Evolutionary conservation across 495 filamentous ascomycete genomes (phyloP).

Genomic region (Hypomontagnella monticulosa): DNA sequence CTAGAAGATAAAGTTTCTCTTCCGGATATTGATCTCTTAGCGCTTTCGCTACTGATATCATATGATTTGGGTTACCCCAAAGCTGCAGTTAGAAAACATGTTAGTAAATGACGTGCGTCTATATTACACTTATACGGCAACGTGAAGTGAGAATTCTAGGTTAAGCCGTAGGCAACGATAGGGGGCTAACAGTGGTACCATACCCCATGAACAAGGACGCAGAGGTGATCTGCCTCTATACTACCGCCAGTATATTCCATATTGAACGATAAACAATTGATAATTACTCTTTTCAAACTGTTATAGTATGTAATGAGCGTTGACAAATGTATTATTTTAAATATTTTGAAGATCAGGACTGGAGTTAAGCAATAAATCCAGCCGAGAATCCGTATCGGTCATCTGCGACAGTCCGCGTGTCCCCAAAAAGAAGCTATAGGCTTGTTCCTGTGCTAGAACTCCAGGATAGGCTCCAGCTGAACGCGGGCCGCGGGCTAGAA

Average conservation of each 20-base stretch:
- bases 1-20: slow-evolving; percentile 75
- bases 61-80: slow-evolving; percentile 92
- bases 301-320: background rate
- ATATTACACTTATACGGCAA: background rate
- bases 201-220: slow-evolving; percentile 95
- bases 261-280: slow-evolving; percentile 1
- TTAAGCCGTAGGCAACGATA: slow-evolving; percentile 4
- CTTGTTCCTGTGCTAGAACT: no score
- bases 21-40: slow-evolving; percentile 71
- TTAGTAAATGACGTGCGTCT: slow-evolving; percentile 40
- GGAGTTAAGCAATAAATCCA: no score
- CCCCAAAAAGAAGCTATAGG: background rate
- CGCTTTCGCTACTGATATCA: slow-evolving; percentile 73
- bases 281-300: background rate
- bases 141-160: no score
- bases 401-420: slow-evolving; percentile 22
- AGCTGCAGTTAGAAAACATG: slow-evolving; percentile 59
- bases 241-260: slow-evolving; percentile 54
- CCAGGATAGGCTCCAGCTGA: background rate
- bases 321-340: no score
- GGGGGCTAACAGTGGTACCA: slow-evolving; percentile 41
- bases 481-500: slow-evolving; percentile 6
- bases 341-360: no score
- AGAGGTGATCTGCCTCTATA: slow-evolving; percentile 72
- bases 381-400: slow-evolving; percentile 8